Conservation (phyloP, 495 filamentous ascomycete genomes). For the Talaromyces nanjingensis region DNA sequence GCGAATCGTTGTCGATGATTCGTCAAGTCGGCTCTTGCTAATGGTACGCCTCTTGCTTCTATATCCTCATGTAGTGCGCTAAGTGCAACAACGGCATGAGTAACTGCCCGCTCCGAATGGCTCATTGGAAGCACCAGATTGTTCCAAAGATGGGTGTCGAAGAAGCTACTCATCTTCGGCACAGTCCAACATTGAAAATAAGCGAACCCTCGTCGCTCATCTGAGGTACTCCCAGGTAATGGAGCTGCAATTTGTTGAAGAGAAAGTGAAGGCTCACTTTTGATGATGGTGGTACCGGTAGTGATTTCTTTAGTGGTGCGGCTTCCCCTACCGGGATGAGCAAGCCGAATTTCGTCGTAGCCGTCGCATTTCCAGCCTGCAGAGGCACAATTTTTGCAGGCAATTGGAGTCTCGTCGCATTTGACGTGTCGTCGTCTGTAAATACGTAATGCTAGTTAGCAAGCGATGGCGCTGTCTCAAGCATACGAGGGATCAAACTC, state of each 20-base stretch:
- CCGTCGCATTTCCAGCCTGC: constrained; percentile 19
- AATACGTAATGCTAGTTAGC: background rate
- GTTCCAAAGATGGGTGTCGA: constrained; percentile 41
- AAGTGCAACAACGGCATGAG: constrained; percentile 44
- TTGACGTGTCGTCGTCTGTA: constrained; percentile 15
- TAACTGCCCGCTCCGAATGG: constrained; percentile 39
- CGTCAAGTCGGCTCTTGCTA: constrained; percentile 11
- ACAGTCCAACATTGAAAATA: constrained; percentile 37
- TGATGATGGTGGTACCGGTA: background rate
- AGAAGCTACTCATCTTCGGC: constrained; percentile 36
- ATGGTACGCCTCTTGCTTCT: constrained; percentile 12
- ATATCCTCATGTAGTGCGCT: constrained; percentile 33
- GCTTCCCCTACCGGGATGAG: background rate
- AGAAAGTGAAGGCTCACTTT: background rate
- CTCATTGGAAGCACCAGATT: constrained; percentile 38
- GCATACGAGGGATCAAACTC: background rate
- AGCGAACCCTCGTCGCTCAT: constrained; percentile 16
- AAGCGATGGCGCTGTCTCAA: background rate
- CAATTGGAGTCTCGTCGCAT: constrained; percentile 19
- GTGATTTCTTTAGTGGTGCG: background rate
- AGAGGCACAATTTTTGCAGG: constrained; percentile 14
- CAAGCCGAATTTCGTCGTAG: constrained; percentile 15
- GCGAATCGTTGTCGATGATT: constrained; percentile 17
- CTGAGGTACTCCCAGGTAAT: constrained; percentile 1
- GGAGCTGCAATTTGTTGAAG: background rate